Base-by-base conservation (phyloP, 352 stramenopile genomes). In the Globisporangium radiosum region DNA sequence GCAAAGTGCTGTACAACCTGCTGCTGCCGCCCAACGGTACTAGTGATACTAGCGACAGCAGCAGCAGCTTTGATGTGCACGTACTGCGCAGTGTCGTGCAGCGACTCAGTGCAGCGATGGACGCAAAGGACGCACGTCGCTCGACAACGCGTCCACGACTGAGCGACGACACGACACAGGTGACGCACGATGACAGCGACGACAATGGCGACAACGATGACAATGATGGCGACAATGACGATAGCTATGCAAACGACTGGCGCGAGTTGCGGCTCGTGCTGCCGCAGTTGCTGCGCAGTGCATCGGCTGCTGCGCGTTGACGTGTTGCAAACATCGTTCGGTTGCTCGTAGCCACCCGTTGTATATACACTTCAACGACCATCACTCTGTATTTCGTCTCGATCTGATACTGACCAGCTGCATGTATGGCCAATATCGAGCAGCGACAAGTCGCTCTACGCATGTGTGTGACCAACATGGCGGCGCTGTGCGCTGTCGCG, bases 1-100 rank as follows among this genome's bases (percentile, higher is more conserved):
- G 77, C 56, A 94, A 96, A 64, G 76, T 79, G 19, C 70, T 96
- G 2, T 92, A 86, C 68, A 96, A 96, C 54, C 53, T 96, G n/a
- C 59, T 92, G 19, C 45, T 89, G 40, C 47, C 17, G 10, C 19
- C 39, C 9, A 43, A 47, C 0, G 42, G 47, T 38, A 10, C 8
- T 25, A 52, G 40, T 15, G 55, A 52, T 9, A 6, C 47, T 10
- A 33, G 33, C 54, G 40, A 47, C 4, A 11, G 4, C 2, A 50
- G 5, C 8, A 7, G 49, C 54, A 3, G 51, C 50, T 60, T 65
- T 7, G 50, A 66, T 25, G 56, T 59, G 9, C 55, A 25, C 5
- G 62, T 42, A 2, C 59, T 88, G 6, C 62, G 62, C 38, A 57
- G 60, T 1, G 63, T 69, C 5, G 65, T 84, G 36, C 53, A 72